These are phyloP conservation scores for Chrysanthemum lavandulifolium DNA, from an alignment of 129 eudicot species.

Conservation along the genomic window DNA sequence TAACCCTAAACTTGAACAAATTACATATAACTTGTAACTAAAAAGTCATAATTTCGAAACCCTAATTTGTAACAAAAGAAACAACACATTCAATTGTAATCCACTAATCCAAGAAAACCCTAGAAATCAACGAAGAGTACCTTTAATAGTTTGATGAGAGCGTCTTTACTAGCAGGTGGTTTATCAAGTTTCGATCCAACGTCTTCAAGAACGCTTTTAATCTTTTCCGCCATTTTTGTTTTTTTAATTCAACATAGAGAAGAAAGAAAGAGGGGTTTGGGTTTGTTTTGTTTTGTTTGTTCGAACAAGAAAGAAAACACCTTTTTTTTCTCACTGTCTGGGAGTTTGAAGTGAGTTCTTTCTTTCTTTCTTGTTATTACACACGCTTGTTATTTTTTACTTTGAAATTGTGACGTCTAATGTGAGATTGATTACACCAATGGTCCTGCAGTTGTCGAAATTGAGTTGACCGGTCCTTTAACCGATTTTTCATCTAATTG, in stretches of 20 bases:
- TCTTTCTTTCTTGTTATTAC: not conserved
- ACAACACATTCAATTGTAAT: too few relatives aligned
- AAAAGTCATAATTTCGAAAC: too few relatives aligned
- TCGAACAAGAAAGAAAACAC: constrained; percentile 2
- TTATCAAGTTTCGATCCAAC: constrained; percentile 80
- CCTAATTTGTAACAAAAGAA: too few relatives aligned
- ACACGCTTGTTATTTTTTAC: too few relatives aligned
- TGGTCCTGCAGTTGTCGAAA: too few relatives aligned
- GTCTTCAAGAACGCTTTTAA: constrained; percentile 65
- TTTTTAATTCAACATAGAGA: constrained; percentile 13
- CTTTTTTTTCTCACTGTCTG: not conserved
- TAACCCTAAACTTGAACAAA: too few relatives aligned
- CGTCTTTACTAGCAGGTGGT: constrained; percentile 69
- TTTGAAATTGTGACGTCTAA: too few relatives aligned
- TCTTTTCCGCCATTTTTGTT: constrained; percentile 59
- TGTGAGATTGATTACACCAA: too few relatives aligned
- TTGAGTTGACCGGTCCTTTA: too few relatives aligned
- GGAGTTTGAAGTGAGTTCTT: not conserved
- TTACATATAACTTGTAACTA: too few relatives aligned
- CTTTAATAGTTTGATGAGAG: constrained; percentile 83
- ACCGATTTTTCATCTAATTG: too few relatives aligned
- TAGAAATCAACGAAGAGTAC: constrained; percentile 21
- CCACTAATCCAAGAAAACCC: too few relatives aligned
- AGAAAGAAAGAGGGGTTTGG: not conserved
- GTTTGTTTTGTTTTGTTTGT: not conserved